Evolutionary conservation across 352 stramenopile species (phyloP), one percentile per base, ranked within the genome.

Genomic region (Phytopythium mirpurense): DNA sequence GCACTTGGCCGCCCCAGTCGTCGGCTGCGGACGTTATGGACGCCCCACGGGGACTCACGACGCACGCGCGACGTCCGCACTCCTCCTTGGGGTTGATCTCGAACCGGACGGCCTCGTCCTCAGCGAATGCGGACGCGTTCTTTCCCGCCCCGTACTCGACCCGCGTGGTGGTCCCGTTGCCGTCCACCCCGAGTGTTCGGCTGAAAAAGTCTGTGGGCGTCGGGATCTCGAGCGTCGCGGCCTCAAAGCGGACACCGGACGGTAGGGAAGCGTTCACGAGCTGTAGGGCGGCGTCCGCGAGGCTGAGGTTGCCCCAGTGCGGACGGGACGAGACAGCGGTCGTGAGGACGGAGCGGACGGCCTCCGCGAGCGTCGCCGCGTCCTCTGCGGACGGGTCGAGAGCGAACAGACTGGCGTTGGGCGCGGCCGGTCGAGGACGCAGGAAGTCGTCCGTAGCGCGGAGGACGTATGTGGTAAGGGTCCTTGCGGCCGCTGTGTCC

Each of bases 21-120:
- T 56, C 66, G n/a, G 63, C 51, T 12, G 68, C 63, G 10, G 55
- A 59, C 2, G 62, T 65, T 31, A 74, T 56, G 0, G 34, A n/a
- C 15, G 59, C 63, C 5, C 70, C 70, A 0, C 66, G 60, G 12
- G 68, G 60, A 38, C 70, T 82, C 16, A 85, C 57, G 2, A 83
- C 49, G 29, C 74, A 85, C 27, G 62, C 71, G 35, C 57, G 56
- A n/a, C 64, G 61, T 21, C 71, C 69, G 43, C 74, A 85, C 26
- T 82, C 74, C 23, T 85, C 74, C 48, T 82, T 82, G 1, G 74
- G 51, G 44, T 85, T 85, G 46, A 85, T 81, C 49, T 83, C 57
- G 54, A 83, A 85, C 9, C 70, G 35, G 11, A 26, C 43, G 36
- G 51, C 41, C 0, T 51, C 37, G 24, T 49, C 41, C 0, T 59